These are phyloP conservation scores for Rhynchosporium graminicola DNA, from an alignment of 2,329 filamentous ascomycete species.

Conservation along the genomic window DNA sequence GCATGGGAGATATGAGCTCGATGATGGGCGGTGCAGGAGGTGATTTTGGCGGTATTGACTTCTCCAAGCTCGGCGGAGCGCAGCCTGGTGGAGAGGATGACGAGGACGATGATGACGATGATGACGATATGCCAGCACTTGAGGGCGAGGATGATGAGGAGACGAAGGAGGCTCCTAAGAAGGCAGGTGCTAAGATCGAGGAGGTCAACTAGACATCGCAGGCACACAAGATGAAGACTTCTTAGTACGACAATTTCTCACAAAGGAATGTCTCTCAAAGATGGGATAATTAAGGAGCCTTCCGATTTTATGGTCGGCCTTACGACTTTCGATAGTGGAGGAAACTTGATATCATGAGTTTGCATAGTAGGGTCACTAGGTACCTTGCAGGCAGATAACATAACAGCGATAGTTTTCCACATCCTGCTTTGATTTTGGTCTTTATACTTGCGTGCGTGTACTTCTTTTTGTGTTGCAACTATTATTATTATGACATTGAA, in stretches of 20 bases:
- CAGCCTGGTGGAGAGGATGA: slow-evolving; percentile 48
- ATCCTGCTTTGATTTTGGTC: neutral
- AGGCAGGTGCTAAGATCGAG: slow-evolving; percentile 45
- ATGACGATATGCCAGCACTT: slow-evolving; percentile 84
- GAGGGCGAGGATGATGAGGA: slow-evolving; percentile 61
- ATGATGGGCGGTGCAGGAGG: slow-evolving; percentile 51
- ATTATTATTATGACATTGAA: no score
- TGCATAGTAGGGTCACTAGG: neutral
- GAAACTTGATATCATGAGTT: slow-evolving; percentile 12
- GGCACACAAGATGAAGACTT: slow-evolving; percentile 24
- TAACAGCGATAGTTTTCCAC: slow-evolving; percentile 11
- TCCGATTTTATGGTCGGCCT: slow-evolving; percentile 17
- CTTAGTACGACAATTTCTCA: slow-evolving; percentile 25
- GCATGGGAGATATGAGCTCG: slow-evolving; percentile 45
- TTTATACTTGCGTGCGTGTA: neutral
- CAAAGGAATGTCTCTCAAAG: slow-evolving; percentile 14
- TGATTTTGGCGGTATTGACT: slow-evolving; percentile 87
- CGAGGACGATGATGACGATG: slow-evolving; percentile 52
- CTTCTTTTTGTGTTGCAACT: neutral
- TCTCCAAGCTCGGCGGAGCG: slow-evolving; percentile 78
- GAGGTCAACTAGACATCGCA: slow-evolving; percentile 38
- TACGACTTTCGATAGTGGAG: neutral
- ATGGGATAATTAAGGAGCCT: slow-evolving; percentile 20
- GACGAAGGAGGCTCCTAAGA: slow-evolving; percentile 47
- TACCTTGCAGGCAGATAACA: slow-evolving; percentile 13